Percentiles rank a stretch among this genome's conserved stretches.
phyloP scores from a whole-genome alignment of 176 grass and related monocot species.

The Elaeis guineensis region DNA sequence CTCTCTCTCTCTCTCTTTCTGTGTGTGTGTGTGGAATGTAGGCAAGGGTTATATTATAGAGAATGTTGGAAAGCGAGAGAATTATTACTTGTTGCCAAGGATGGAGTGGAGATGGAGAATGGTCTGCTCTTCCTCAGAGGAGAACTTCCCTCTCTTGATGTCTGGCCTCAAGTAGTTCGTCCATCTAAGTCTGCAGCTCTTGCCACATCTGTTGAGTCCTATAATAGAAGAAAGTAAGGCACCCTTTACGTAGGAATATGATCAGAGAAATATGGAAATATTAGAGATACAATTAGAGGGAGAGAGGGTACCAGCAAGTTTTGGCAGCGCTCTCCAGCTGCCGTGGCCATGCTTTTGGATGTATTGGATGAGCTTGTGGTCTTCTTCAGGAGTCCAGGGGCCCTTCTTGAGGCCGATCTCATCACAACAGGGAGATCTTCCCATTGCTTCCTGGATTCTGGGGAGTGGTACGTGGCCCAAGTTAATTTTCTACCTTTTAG shows the following conservation, averaged over 20 bases:
- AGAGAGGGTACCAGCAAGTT: no score
- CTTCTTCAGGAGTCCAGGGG: slow-evolving; percentile 15
- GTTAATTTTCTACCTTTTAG: no score
- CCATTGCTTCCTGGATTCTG: not conserved
- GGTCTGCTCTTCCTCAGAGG: slow-evolving; percentile 6
- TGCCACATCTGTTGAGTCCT: slow-evolving; percentile 14
- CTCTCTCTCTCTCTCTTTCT: no score
- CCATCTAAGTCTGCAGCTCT: slow-evolving; percentile 12
- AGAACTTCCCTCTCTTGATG: slow-evolving; percentile 15
- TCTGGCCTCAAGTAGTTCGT: slow-evolving; percentile 17
- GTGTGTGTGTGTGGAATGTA: no score
- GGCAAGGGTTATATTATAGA: no score
- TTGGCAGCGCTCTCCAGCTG: slow-evolving; percentile 12
- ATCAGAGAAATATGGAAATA: no score
- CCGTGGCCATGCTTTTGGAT: slow-evolving; percentile 10
- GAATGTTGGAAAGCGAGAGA: not conserved
- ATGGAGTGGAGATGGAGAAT: slow-evolving; percentile 11
- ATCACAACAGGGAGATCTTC: slow-evolving; percentile 10
- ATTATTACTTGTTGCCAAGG: slow-evolving; percentile 17
- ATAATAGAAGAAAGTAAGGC: no score
- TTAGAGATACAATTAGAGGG: no score
- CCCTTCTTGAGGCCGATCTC: slow-evolving; percentile 15
- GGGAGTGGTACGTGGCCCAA: no score
- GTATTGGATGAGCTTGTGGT: slow-evolving; percentile 3
- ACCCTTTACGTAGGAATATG: no score